Base-by-base conservation (phyloP, 2,329 filamentous ascomycete species). In the Ramichloridium luteum region DNA sequence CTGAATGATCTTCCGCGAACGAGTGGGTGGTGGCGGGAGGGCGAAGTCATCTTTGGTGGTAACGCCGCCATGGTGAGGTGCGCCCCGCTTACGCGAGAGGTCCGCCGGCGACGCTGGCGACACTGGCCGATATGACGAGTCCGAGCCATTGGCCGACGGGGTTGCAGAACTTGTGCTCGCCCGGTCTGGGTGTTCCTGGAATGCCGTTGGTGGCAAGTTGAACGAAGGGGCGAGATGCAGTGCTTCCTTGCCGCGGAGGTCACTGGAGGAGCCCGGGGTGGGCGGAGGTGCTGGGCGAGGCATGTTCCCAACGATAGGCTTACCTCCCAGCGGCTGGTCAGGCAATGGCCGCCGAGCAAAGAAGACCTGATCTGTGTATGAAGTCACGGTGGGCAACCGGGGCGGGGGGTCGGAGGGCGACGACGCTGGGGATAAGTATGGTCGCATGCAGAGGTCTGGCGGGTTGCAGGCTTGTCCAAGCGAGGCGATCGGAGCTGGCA, bases 1-100 rank as follows among this genome's bases (percentile, higher is more conserved):
- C 60, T 96, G 88, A 36, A 96, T 96, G 54, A 98, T 96, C 62
- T 92, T 96, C 49, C 88, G 78, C 25, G 84, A 82, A 40, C 88
- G 70, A 3, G 86, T 93, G 0, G 90, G 90, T 11, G 88, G 90
- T 6, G 90, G 90, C 13, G 90, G 90, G 11, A 98, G 70, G 6
- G 80, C 71, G 55, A 93, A 92, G 28, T 70, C 64, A 45, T 75
- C 70, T 43, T 74, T 77, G 35, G 65, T 49, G 40, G 50, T 44
- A 28, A 51, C 36, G 6, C 40, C 26, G 11, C 39, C 42, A 5
- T 36, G 14, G 6, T 39, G 40, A 6, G 31, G 18, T 11, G 44
- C 51, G 37, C 36, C 47, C 51, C 47, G 47, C 47, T 47, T 48
- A 35, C 52, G 35, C 39, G 54, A 45, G 32, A 50, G 49, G 20